Evolutionary conservation across 805 yeast species (phyloP).

Genomic region (Brettanomyces custersianus): DNA sequence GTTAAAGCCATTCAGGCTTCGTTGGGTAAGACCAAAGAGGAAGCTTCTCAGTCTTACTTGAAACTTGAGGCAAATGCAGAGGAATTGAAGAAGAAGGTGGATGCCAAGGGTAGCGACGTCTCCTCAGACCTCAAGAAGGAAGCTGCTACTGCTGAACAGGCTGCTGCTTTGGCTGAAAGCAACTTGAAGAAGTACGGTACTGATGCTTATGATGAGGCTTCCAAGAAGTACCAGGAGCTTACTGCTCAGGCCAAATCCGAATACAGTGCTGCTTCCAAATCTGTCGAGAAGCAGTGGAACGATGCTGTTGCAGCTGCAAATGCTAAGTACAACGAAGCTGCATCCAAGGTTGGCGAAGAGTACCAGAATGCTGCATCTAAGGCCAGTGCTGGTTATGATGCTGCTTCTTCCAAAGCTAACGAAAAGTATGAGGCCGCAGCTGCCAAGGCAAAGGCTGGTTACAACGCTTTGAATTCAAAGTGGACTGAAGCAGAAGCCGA

Average conservation of each 20-base stretch:
- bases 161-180: slow-evolving; percentile 1
- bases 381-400: background rate
- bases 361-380: background rate
- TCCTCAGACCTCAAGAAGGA: slow-evolving; percentile 25
- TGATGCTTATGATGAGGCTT: slow-evolving; percentile 14
- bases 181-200: slow-evolving; percentile 17
- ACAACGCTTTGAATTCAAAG: too few species aligned
- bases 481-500: background rate
- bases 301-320: slow-evolving; percentile 1
- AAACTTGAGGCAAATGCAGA: slow-evolving; percentile 1
- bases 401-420: too few species aligned
- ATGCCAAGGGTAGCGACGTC: slow-evolving; percentile 25
- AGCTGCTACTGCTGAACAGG: slow-evolving; percentile 13
- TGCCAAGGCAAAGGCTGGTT: too few species aligned
- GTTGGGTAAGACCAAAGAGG: slow-evolving; percentile 1
- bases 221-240: slow-evolving; percentile 5
- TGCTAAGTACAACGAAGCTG: background rate
- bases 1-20: slow-evolving; percentile 1
- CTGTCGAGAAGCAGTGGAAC: background rate
- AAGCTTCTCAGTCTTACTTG: background rate
- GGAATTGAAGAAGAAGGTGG: slow-evolving; percentile 25
- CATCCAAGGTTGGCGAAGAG: too few species aligned
- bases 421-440: too few species aligned
- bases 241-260: background rate
- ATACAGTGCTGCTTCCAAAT: background rate